Evolutionary conservation across 2,329 filamentous ascomycete species (phyloP).

Genomic region (Talaromyces sp.): DNA sequence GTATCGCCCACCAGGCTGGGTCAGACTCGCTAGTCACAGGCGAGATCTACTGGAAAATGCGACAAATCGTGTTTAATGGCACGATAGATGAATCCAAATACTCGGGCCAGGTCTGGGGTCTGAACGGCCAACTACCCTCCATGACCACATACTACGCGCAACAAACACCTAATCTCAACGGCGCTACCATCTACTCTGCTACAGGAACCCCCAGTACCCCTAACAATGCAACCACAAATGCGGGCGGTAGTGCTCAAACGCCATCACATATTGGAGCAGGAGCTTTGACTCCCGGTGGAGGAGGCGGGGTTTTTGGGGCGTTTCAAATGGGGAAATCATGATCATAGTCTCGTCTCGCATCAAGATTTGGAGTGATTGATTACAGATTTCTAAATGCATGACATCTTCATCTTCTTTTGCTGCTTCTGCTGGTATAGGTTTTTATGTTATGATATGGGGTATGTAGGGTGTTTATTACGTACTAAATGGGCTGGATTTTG

Average conservation of each 20-base stretch:
- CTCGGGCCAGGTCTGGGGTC: constrained; percentile 85
- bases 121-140: constrained; percentile 68
- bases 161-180: constrained; percentile 54
- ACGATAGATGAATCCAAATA: constrained; percentile 74
- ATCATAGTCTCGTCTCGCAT: constrained; percentile 2
- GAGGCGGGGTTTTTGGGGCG: constrained; percentile 19
- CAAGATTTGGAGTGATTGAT: constrained; percentile 9
- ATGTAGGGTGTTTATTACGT: constrained; percentile 7
- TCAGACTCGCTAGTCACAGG: constrained; percentile 92
- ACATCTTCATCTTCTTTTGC: neutral
- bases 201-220: constrained; percentile 65
- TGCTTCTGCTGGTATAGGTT: constrained; percentile 4
- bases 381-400: constrained; percentile 9
- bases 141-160: constrained; percentile 37
- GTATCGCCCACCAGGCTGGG: constrained; percentile 84
- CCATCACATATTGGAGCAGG: constrained; percentile 54
- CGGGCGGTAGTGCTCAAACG: constrained; percentile 43
- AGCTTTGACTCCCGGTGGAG: constrained; percentile 69
- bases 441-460: neutral
- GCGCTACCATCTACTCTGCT: constrained; percentile 47
- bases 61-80: constrained; percentile 80
- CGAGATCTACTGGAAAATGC: constrained; percentile 90
- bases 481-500: neutral
- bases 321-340: constrained; percentile 20
- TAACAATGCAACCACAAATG: constrained; percentile 54